Evolutionary conservation across 495 filamentous ascomycete species (phyloP).

Genomic region (Daldinia concentrica): DNA sequence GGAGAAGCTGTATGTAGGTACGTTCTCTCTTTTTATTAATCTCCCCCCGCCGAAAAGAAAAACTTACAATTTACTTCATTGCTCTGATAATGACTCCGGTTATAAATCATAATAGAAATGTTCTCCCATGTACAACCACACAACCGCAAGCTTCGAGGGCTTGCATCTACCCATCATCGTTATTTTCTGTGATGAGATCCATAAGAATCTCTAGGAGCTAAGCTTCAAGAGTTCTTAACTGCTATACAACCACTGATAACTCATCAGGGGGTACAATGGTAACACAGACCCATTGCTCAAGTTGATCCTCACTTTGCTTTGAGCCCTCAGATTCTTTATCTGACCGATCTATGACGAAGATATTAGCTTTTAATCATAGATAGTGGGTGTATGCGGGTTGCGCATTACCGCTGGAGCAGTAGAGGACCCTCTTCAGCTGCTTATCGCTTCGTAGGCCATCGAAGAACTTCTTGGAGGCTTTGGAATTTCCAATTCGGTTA

Average conservation of each 20-base stretch:
- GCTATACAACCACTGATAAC: background rate
- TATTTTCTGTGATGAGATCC: no score
- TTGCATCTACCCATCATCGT: no score
- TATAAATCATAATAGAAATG: no score
- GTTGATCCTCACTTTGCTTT: background rate
- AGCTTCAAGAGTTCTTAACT: no score
- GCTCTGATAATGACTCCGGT: no score
- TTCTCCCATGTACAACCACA: no score
- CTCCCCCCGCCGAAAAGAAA: no score
- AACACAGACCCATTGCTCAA: background rate
- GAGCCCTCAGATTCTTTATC: background rate
- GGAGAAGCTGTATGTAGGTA: no score
- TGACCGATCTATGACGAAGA: background rate
- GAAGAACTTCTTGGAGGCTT: background rate
- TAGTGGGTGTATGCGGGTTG: background rate
- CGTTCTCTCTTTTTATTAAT: no score
- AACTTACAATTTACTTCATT: no score
- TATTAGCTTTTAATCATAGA: background rate
- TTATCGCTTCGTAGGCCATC: background rate
- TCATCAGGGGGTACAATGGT: background rate
- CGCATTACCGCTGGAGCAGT: background rate
- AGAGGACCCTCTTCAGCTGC: background rate
- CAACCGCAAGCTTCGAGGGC: no score
- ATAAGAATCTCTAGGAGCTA: no score
- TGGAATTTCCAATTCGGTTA: background rate